Evolutionary conservation across 2,329 filamentous ascomycete genomes (phyloP).

Genomic region (Cladosporium phlei): DNA sequence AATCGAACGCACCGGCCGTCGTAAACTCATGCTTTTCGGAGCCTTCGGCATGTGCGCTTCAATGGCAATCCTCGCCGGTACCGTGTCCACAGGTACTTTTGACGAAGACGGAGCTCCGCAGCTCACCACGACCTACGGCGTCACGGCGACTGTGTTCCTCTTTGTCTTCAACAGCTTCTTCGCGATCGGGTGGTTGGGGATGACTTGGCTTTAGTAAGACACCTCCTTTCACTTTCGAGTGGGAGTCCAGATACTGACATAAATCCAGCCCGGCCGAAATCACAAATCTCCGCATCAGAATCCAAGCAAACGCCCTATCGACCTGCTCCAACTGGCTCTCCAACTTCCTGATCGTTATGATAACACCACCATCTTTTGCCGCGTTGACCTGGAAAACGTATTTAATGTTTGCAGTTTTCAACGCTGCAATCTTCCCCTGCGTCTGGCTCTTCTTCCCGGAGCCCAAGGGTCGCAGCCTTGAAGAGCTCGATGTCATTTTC

Average conservation of each 20-base stretch:
- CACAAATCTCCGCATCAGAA: slow-evolving; percentile 31
- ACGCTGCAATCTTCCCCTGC: slow-evolving; percentile 32
- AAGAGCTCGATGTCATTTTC: slow-evolving; percentile 17
- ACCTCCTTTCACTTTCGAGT: slow-evolving; percentile 16
- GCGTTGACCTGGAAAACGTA: slow-evolving; percentile 12
- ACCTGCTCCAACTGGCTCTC: slow-evolving; percentile 1
- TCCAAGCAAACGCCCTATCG: slow-evolving; percentile 13
- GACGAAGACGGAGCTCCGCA: slow-evolving; percentile 16
- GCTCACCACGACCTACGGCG: slow-evolving; percentile 2
- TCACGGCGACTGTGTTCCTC: slow-evolving; percentile 26
- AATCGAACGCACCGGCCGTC: slow-evolving; percentile 45
- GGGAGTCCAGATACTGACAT: slow-evolving; percentile 4
- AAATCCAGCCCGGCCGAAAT: slow-evolving; percentile 25
- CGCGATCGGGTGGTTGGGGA: slow-evolving; percentile 22
- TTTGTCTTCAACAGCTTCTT: slow-evolving; percentile 29
- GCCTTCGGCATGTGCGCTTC: slow-evolving; percentile 34
- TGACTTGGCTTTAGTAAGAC: slow-evolving; percentile 17
- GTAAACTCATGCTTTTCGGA: slow-evolving; percentile 66
- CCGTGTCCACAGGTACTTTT: slow-evolving; percentile 16
- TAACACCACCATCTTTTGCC: slow-evolving; percentile 13
- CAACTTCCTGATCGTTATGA: slow-evolving; percentile 15
- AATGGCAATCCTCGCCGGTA: slow-evolving; percentile 21
- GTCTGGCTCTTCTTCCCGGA: slow-evolving; percentile 16
- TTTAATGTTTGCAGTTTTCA: slow-evolving; percentile 35
- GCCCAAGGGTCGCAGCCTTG: slow-evolving; percentile 12